Evolutionary conservation across 108 stramenopile species (phyloP).

Genomic region (Stephanodiscus triporus): DNA sequence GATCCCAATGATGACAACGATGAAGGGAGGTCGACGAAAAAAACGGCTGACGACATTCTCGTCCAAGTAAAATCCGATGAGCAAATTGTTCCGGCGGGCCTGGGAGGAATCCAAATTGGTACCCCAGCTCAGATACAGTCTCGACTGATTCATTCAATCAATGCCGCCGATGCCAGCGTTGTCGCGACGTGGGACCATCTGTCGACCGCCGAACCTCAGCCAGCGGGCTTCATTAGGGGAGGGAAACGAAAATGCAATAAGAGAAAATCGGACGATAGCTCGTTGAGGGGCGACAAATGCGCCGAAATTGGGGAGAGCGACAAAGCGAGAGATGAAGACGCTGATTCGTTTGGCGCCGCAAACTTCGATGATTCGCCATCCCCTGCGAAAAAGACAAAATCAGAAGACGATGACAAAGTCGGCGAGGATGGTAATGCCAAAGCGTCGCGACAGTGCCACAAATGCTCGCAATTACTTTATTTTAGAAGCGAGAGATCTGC

Average conservation of each 20-base stretch:
- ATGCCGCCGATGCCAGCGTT: not conserved
- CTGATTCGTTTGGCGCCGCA: not conserved
- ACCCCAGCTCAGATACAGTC: not conserved
- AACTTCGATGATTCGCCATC: not conserved
- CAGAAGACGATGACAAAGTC: not conserved
- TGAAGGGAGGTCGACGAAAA: not conserved
- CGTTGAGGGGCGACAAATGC: not conserved
- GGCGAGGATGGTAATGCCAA: not conserved
- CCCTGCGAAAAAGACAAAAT: not conserved
- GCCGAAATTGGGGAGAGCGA: not conserved
- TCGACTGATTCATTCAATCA: not conserved
- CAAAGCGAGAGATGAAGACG: not conserved
- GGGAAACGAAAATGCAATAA: not conserved
- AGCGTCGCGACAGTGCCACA: not conserved
- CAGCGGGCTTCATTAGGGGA: too few relatives aligned
- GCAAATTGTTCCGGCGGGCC: not conserved
- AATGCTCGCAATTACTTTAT: not conserved
- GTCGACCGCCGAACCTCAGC: not conserved
- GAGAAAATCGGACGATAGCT: not conserved
- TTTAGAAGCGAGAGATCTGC: constrained; percentile 11
- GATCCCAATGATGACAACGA: not conserved
- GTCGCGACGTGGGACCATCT: not conserved
- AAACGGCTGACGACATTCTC: not conserved
- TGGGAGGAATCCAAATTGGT: not conserved
- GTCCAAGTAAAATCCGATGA: not conserved